Percentiles rank a stretch among this genome's conserved stretches.
These are phyloP conservation scores for Cyberlindnera veronae DNA, from an alignment of 805 yeast genomes.

Conservation along the genomic window DNA sequence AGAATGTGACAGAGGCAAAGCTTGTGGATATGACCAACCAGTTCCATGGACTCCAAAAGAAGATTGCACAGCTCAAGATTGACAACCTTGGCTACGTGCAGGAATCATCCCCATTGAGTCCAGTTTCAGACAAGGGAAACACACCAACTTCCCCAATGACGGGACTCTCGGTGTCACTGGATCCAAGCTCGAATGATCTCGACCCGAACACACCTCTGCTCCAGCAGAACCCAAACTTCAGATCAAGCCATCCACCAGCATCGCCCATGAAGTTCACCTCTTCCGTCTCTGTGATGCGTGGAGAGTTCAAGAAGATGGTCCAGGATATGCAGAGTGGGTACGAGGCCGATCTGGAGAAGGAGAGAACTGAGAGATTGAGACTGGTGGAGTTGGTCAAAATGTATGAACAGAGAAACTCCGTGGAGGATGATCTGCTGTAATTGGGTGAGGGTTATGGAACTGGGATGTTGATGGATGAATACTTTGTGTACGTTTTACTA, in stretches of 20 bases:
- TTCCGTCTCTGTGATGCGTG: slow-evolving; percentile 52
- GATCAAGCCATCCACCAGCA: slow-evolving; percentile 10
- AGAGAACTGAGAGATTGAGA: slow-evolving; percentile 47
- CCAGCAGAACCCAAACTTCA: slow-evolving; percentile 17
- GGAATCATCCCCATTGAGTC: slow-evolving; percentile 7
- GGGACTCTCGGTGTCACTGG: slow-evolving; percentile 20
- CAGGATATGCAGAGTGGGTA: slow-evolving; percentile 58
- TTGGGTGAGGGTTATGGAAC: too few relatives aligned
- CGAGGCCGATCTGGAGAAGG: slow-evolving; percentile 55
- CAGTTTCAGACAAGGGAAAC: slow-evolving; percentile 17
- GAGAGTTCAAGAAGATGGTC: slow-evolving; percentile 66
- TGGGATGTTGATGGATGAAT: too few relatives aligned
- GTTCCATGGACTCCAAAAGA: slow-evolving; percentile 40
- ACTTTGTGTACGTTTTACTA: too few relatives aligned
- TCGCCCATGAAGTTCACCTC: slow-evolving; percentile 32
- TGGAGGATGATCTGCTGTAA: slow-evolving; percentile 9
- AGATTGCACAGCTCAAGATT: slow-evolving; percentile 37
- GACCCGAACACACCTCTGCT: slow-evolving; percentile 24
- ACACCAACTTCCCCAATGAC: slow-evolving; percentile 28
- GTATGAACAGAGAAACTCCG: slow-evolving; percentile 20
- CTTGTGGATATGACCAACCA: slow-evolving; percentile 37
- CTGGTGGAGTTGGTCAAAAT: slow-evolving; percentile 40
- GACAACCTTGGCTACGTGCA: slow-evolving; percentile 23
- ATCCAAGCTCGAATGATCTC: slow-evolving; percentile 2
- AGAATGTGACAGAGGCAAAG: slow-evolving; percentile 31